phyloP scores from a whole-genome alignment of 805 yeast genomes.

The Cyberlindnera mississippiensis region DNA sequence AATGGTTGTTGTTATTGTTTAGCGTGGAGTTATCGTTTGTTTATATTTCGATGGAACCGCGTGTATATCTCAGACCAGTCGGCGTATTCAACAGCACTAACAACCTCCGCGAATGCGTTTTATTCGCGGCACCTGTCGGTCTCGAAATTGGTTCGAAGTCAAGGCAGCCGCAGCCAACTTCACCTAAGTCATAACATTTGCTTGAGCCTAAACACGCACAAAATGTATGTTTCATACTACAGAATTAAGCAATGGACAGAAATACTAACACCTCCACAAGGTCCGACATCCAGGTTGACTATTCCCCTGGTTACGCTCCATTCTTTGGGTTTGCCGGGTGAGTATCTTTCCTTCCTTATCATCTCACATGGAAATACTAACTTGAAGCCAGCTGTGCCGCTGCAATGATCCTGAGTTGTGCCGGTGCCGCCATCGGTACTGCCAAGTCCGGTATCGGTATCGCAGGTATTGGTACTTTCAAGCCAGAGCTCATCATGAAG shows the following conservation, averaged over 20 bases:
- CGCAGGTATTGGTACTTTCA: constrained; percentile 95
- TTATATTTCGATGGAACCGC: not conserved
- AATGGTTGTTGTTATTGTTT: not conserved
- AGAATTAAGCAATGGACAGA: not conserved
- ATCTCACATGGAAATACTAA: constrained; percentile 6
- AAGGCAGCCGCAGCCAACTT: constrained; percentile 4
- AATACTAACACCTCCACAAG: constrained; percentile 13
- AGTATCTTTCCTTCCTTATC: constrained; percentile 13
- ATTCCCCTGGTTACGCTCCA: constrained; percentile 90
- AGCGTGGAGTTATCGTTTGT: constrained; percentile 3
- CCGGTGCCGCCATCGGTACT: constrained; percentile 99
- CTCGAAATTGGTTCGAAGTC: constrained; percentile 1
- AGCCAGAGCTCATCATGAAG: constrained; percentile 95
- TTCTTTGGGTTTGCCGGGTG: constrained; percentile 95
- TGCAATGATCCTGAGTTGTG: constrained; percentile 85
- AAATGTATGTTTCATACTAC: constrained; percentile 1
- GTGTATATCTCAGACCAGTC: not conserved
- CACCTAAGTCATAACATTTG: not conserved
- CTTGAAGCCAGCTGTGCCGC: constrained; percentile 58
- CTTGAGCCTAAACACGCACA: not conserved
- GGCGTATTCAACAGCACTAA: constrained; percentile 4
- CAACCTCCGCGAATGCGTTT: constrained; percentile 3
- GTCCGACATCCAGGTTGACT: constrained; percentile 50
- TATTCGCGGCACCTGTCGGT: not conserved
- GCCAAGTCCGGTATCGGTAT: constrained; percentile 99